Base-by-base conservation (phyloP, 1,139 yeast species). In the Suhomyces yuchorum region DNA sequence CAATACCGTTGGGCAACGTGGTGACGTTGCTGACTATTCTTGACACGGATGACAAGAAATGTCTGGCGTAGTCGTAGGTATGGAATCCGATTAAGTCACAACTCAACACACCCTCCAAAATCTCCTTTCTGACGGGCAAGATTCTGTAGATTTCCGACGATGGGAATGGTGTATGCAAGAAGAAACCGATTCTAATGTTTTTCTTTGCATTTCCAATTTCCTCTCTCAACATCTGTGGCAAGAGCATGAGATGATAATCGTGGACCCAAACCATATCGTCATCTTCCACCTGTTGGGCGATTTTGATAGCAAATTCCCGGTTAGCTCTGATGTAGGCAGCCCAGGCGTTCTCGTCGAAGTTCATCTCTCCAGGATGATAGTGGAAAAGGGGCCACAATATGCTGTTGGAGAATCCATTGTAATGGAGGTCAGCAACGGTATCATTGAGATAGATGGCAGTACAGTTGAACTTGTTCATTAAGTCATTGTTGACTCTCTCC, bases 1-100 rank as follows among this genome's bases (percentile, higher is more conserved):
- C 85, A 26, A 93, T 90, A 14, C 97, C 97, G 57, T 92, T 93
- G 5, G 99, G 99, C 51, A 89, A 75, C 0, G 97, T 91, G 41
- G 84, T 85, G 14, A 91, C 85, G 52, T 87, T 80, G 14, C 73
- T 61, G 46, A 95, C 78, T 28, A 93, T 87, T 51, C 97, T 77
- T 50, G 92, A 84, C n/a, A 93, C 97, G 1, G 96, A 85, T 18
- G 96, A 86, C 49, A 95, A 70, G 68, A 95, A 95, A 71, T 95
- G 99, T 59, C 99, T 81, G n/a, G 97, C 99, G 62, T 95, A 95
- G 67, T 95, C 99, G 67, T 95, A 95, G n/a, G 99, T 95, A 67
- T 95, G 99, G 78, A 95, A 95, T 0, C 99, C 99, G 61, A 95
- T 84, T 59, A 95, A 78, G 65, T 95, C 97, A 70, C 98, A 93